Evolutionary conservation across 2,329 filamentous ascomycete species (phyloP).

Genomic region (Xylaria sp.): DNA sequence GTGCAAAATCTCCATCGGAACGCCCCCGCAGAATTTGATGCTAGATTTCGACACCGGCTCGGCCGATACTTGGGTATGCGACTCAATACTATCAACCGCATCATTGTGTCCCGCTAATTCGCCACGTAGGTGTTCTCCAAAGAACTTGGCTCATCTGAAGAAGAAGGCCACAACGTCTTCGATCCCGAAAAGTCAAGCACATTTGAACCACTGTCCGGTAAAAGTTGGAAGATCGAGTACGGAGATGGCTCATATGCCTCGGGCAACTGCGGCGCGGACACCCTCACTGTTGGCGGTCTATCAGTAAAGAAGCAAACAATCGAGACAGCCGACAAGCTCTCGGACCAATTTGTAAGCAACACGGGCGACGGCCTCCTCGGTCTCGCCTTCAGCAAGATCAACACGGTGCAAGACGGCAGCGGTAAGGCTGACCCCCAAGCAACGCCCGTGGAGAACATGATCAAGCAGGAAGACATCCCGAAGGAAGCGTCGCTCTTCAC

Average conservation of each 20-base stretch:
- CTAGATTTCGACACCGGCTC: constrained; percentile 79
- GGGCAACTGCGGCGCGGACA: constrained; percentile 72
- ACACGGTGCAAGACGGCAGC: constrained; percentile 61
- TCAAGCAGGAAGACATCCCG: constrained; percentile 59
- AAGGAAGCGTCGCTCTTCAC: constrained; percentile 69
- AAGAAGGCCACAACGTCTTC: constrained; percentile 65
- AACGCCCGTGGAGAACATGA: constrained; percentile 78
- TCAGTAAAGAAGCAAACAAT: constrained; percentile 70
- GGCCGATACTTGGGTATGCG: constrained; percentile 74
- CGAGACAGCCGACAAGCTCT: constrained; percentile 71
- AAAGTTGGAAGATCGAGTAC: constrained; percentile 74
- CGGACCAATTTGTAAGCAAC: constrained; percentile 65
- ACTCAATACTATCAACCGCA: neutral
- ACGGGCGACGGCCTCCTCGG: constrained; percentile 74
- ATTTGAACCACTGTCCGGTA: constrained; percentile 61
- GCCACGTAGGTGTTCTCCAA: constrained; percentile 64
- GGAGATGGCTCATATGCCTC: constrained; percentile 75
- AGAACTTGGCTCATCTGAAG: constrained; percentile 54
- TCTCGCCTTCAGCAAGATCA: constrained; percentile 72
- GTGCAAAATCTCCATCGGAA: constrained; percentile 72
- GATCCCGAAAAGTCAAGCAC: constrained; percentile 70
- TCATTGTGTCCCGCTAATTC: constrained; percentile 12
- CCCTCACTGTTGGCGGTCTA: constrained; percentile 70
- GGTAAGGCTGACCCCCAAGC: constrained; percentile 60
- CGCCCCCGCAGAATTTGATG: constrained; percentile 69